A percentile compares a stretch with the other conserved stretches of the same genome.
phyloP scores from a whole-genome alignment of 1,284 basidiomycete species.

The Vanrija sp. region DNA sequence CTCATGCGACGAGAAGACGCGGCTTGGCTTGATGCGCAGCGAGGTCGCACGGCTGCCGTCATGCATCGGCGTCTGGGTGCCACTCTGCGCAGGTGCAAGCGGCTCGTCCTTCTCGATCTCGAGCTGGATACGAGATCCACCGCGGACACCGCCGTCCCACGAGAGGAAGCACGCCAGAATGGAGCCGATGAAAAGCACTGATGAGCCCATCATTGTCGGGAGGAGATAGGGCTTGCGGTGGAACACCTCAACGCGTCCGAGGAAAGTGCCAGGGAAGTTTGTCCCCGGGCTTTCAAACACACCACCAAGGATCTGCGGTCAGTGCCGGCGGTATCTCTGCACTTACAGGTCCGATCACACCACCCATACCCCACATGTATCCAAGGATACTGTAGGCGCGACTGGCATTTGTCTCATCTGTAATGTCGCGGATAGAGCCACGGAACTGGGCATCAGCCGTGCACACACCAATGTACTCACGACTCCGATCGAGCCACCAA shows the following conservation, averaged over 20 bases:
- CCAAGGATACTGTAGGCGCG: conserved; percentile 90
- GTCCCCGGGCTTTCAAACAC: conserved; percentile 77
- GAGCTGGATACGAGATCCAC: conserved; percentile 71
- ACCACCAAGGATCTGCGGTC: conserved; percentile 65
- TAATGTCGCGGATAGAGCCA: conserved; percentile 81
- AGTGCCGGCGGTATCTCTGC: background rate
- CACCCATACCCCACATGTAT: conserved; percentile 95
- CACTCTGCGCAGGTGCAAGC: conserved; percentile 17
- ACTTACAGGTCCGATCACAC: conserved; percentile 51
- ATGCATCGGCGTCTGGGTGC: conserved; percentile 13
- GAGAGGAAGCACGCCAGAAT: conserved; percentile 83
- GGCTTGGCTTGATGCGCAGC: conserved; percentile 7
- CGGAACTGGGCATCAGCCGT: conserved; percentile 49
- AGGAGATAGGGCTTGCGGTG: conserved; percentile 84
- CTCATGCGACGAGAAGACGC: conserved; percentile 3
- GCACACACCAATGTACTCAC: conserved; percentile 51
- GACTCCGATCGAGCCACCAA: conserved; percentile 90
- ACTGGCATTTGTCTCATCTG: conserved; percentile 75
- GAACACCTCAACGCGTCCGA: conserved; percentile 64
- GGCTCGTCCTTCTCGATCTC: conserved; percentile 63
- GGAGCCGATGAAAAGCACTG: conserved; percentile 71
- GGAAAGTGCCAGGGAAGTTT: conserved; percentile 71
- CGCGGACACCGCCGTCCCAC: conserved; percentile 80
- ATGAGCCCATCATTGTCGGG: conserved; percentile 73
- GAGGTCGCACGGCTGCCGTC: conserved; percentile 24